These are phyloP conservation scores for Raddia guianensis DNA, from an alignment of 176 grass and related monocot species.

Conservation along the genomic window DNA sequence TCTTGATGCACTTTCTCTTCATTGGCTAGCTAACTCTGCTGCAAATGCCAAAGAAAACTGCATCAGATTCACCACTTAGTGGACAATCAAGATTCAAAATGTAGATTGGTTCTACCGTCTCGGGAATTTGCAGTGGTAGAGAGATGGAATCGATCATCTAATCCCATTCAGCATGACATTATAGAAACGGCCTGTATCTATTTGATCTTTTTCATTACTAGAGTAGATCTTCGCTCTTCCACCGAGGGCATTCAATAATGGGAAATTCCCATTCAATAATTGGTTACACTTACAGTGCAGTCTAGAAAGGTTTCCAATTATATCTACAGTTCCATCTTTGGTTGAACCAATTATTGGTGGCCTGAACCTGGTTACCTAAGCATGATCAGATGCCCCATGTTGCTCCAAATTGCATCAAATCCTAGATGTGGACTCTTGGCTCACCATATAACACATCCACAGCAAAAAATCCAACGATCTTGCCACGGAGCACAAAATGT, in stretches of 20 bases:
- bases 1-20: conserved; percentile 12
- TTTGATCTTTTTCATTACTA: conserved; percentile 12
- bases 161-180: not conserved
- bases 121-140: not conserved
- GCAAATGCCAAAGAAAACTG: conserved; percentile 30
- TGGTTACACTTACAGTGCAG: not conserved
- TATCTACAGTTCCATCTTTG: conserved; percentile 28
- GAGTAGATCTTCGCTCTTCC: not conserved
- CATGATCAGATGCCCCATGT: conserved; percentile 31
- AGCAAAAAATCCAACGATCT: not conserved
- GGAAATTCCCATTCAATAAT: too few species aligned
- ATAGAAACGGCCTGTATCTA: not conserved
- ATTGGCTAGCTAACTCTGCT: conserved; percentile 21
- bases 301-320: conserved; percentile 30
- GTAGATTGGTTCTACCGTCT: not conserved
- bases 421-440: not conserved
- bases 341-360: conserved; percentile 32
- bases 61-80: conserved; percentile 10
- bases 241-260: conserved; percentile 25
- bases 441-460: not conserved
- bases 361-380: conserved; percentile 16
- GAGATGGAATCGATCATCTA: not conserved
- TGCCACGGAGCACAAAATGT: not conserved
- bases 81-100: not conserved
- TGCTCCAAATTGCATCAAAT: conserved; percentile 18